phyloP scores from a whole-genome alignment of 495 filamentous ascomycete species.

The Stereocaulon alpinum region DNA sequence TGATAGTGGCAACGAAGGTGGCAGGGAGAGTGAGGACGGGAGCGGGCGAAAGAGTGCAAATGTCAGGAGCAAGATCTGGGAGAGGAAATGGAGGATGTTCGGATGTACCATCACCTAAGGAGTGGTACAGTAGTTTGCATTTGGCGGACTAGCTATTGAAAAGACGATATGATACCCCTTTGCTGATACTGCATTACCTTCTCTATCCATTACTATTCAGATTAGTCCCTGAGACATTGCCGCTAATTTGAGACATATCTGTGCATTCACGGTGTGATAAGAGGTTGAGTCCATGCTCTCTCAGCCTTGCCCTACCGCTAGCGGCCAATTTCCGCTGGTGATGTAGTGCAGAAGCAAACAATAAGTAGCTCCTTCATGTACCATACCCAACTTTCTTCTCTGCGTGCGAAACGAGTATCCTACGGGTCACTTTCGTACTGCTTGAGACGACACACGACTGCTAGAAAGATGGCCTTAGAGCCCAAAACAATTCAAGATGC shows the following conservation, averaged over 20 bases:
- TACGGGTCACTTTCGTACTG: neutral
- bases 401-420: neutral
- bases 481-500: conserved; percentile 22
- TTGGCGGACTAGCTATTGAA: neutral
- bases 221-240: neutral
- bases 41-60: neutral
- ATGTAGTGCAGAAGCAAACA: neutral
- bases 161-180: neutral
- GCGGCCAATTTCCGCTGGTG: conserved; percentile 2
- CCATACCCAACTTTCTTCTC: neutral
- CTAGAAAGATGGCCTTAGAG: neutral
- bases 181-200: neutral
- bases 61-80: conserved; percentile 28
- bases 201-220: neutral
- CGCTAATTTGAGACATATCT: no score
- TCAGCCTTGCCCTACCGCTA: neutral
- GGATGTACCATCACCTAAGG: conserved; percentile 17
- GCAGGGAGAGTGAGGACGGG: conserved; percentile 7
- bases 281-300: neutral
- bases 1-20: conserved; percentile 27
- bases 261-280: neutral
- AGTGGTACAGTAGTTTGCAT: neutral
- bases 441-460: neutral
- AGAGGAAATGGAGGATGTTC: conserved; percentile 41
- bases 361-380: neutral